A percentile compares a stretch with the other conserved stretches of the same genome.
Conservation (phyloP, 306 rosid genomes). For the Sechiopsis laciniata region DNA sequence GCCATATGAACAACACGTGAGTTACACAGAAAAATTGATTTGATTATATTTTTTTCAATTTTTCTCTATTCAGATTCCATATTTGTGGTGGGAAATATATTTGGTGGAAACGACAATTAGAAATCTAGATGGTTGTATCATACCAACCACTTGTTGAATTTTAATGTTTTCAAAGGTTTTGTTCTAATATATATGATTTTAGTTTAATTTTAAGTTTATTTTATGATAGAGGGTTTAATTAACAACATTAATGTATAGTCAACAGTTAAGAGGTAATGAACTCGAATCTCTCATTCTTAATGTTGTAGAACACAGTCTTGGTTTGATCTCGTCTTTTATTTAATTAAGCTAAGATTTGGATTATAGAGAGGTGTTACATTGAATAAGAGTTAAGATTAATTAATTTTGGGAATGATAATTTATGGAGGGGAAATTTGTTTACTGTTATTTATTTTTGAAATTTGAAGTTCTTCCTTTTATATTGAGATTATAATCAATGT, state of each 20-base stretch:
- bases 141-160: neutral
- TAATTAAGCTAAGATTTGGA: neutral
- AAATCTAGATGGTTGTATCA: slow-evolving; percentile 1
- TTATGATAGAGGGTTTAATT: neutral
- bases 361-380: neutral
- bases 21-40: neutral
- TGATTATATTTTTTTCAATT: neutral
- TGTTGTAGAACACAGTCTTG: neutral
- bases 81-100: slow-evolving; percentile 10
- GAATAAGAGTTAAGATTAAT: neutral
- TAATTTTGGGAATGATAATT: neutral
- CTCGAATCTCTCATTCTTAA: no score
- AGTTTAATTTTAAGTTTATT: neutral
- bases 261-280: no score
- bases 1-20: slow-evolving; percentile 14
- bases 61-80: slow-evolving; percentile 1
- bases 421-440: no score
- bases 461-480: no score
- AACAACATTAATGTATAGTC: no score
- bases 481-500: no score
- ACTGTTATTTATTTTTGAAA: no score
- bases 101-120: neutral
- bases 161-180: neutral
- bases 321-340: no score
- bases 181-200: neutral